phyloP scores from a whole-genome alignment of 192 early-diverging fungal species.

The Coemansia sp. region DNA sequence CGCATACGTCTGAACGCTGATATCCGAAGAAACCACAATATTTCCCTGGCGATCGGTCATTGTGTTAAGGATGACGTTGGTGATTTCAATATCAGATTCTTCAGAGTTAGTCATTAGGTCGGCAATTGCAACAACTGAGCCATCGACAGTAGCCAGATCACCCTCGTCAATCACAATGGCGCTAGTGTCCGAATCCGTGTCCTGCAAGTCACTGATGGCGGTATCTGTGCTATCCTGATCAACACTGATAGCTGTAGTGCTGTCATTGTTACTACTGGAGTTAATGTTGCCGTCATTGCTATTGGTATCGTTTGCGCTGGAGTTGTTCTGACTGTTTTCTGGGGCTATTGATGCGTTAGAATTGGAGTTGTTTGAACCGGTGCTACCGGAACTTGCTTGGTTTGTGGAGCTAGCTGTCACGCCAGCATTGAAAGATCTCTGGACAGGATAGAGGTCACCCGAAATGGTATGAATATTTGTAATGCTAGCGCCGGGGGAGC shows the following conservation, averaged over 20 bases:
- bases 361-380: neutral
- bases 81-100: neutral
- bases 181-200: neutral
- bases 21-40: neutral
- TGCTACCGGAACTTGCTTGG: neutral
- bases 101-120: neutral
- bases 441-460: constrained; percentile 27
- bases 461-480: constrained; percentile 16
- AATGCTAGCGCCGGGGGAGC: constrained; percentile 3
- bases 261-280: neutral
- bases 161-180: constrained; percentile 1
- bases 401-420: neutral
- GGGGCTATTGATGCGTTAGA: neutral
- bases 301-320: too few relatives aligned
- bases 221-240: neutral
- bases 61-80: neutral
- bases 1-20: neutral
- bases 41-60: neutral
- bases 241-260: neutral
- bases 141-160: neutral
- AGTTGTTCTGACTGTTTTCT: neutral
- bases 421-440: neutral
- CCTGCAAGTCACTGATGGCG: neutral
- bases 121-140: neutral
- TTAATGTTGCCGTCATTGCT: neutral